Evolutionary conservation across 495 filamentous ascomycete genomes (phyloP), one percentile per base, ranked within the genome.

Genomic region (Talaromyces borbonicus): DNA sequence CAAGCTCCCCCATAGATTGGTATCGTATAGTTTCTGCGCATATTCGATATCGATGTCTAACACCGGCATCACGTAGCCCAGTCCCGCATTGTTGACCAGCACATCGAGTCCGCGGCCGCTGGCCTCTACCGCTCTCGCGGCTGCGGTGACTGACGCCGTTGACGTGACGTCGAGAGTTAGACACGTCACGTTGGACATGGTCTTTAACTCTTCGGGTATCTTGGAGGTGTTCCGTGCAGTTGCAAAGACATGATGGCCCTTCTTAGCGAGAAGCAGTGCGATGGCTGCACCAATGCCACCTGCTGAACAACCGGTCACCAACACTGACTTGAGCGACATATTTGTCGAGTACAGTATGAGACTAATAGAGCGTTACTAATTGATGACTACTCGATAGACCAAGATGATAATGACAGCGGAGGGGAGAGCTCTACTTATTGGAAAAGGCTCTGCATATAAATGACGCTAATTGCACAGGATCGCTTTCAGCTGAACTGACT

Each of bases 261-360:
- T 53, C 26, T 57, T 42, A 25, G 56, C 54, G 51, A 73, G 59
- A 15, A 52, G 49, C 19, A 50, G 20, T 4, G 64, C 68, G 1
- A 72, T 45, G 4, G 66, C 59, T 8, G 64, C 45, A 18, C 71
- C 69, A 20, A 69, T 59, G 26, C 66, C 62, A 35, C 59, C 60
- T 37, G 58, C 56, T 8, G 58, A 63, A 48, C 65, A 70, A 50
- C 67, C 69, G 5, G 69, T 73, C 31, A 69, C 62, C 41, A 73
- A 53, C 42, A 63, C 49, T 12, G 50, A 50, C 37, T 50, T 43
- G 18, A 41, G 38, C 8, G 38, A 9, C 38, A 41, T 26, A 20
- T 5, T 38, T 22, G 7, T 16, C 11, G 8, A 20, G 22, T 16
- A 4, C 11, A 20, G 18, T 11, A 20, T 20, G 18, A n/a, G 14